phyloP scores from a whole-genome alignment of 306 rosid genomes.

The Dalbergia oliveri region DNA sequence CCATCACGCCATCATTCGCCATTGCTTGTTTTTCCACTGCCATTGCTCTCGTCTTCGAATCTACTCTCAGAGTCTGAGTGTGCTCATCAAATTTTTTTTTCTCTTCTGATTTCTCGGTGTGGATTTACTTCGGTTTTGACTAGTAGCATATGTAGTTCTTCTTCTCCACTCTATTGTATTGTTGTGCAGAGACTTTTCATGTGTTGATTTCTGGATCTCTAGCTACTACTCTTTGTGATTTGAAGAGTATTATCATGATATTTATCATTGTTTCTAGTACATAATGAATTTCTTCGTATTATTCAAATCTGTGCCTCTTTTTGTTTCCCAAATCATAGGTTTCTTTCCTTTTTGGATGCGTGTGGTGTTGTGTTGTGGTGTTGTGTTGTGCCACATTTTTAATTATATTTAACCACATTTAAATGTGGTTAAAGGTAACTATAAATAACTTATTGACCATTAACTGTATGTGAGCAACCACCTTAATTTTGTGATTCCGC shows the following conservation, averaged over 20 bases:
- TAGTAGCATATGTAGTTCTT: slow-evolving; percentile 11
- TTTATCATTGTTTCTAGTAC: slow-evolving; percentile 12
- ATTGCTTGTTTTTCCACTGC: slow-evolving; percentile 54
- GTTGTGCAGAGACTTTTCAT: slow-evolving; percentile 28
- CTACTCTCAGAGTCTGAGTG: slow-evolving; percentile 65
- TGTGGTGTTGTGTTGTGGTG: too few relatives aligned
- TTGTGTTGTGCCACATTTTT: too few relatives aligned
- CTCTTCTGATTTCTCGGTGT: not conserved
- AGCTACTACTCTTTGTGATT: not conserved
- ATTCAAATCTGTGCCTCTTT: too few relatives aligned
- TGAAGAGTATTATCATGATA: not conserved
- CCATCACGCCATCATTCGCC: slow-evolving; percentile 64
- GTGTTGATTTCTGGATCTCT: slow-evolving; percentile 18
- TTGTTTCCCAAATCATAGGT: too few relatives aligned
- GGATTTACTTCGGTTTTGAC: not conserved
- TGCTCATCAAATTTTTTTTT: slow-evolving; percentile 14
- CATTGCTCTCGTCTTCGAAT: slow-evolving; percentile 66
- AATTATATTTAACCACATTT: too few relatives aligned
- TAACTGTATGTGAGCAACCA: too few relatives aligned
- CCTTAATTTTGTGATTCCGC: not conserved
- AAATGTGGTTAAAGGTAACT: too few relatives aligned
- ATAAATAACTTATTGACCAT: too few relatives aligned
- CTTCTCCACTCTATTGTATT: not conserved
- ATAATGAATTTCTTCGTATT: too few relatives aligned
- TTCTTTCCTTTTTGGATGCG: too few relatives aligned